Percentiles rank a stretch among this genome's conserved stretches.
Evolutionary conservation across 352 stramenopile species (phyloP).

Genomic region (Phytophthora fragariae): DNA sequence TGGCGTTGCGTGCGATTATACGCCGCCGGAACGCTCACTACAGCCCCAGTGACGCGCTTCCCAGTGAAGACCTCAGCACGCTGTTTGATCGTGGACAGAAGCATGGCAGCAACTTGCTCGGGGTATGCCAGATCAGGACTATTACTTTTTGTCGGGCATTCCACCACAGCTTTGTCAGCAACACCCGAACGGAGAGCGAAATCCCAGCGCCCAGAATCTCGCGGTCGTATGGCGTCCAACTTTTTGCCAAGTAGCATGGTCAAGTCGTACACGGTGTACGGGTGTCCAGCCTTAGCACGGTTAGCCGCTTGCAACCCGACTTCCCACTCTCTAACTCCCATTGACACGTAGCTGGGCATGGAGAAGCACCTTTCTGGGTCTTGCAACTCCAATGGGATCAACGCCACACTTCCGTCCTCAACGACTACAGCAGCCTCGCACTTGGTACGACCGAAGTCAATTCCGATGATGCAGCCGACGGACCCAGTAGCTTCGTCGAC

Average conservation of each 20-base stretch:
- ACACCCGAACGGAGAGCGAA: slow-evolving; percentile 41
- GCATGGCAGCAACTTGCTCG: slow-evolving; percentile 55
- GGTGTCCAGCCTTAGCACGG: slow-evolving; percentile 34
- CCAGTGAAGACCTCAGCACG: slow-evolving; percentile 34
- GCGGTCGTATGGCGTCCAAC: slow-evolving; percentile 12
- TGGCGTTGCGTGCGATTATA: slow-evolving; percentile 59
- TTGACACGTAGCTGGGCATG: slow-evolving; percentile 30
- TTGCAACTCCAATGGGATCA: slow-evolving; percentile 33
- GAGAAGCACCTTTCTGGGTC: slow-evolving; percentile 25
- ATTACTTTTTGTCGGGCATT: slow-evolving; percentile 15
- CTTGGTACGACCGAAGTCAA: slow-evolving; percentile 42
- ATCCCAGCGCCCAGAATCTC: slow-evolving; percentile 40
- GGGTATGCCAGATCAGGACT: slow-evolving; percentile 35
- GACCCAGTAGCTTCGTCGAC: slow-evolving; percentile 1
- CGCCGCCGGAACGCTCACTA: slow-evolving; percentile 43
- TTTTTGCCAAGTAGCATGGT: slow-evolving; percentile 39
- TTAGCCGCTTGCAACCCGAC: slow-evolving; percentile 25
- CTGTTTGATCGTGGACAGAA: slow-evolving; percentile 50
- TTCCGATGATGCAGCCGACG: slow-evolving; percentile 25
- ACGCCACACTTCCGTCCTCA: slow-evolving; percentile 15
- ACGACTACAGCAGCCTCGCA: slow-evolving; percentile 34
- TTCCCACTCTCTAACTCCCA: slow-evolving; percentile 28
- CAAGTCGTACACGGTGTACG: slow-evolving; percentile 45
- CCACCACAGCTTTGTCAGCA: slow-evolving; percentile 45
- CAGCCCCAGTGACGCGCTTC: slow-evolving; percentile 22